Base-by-base conservation (phyloP, 495 filamentous ascomycete species). In the Penicillium silybi region DNA sequence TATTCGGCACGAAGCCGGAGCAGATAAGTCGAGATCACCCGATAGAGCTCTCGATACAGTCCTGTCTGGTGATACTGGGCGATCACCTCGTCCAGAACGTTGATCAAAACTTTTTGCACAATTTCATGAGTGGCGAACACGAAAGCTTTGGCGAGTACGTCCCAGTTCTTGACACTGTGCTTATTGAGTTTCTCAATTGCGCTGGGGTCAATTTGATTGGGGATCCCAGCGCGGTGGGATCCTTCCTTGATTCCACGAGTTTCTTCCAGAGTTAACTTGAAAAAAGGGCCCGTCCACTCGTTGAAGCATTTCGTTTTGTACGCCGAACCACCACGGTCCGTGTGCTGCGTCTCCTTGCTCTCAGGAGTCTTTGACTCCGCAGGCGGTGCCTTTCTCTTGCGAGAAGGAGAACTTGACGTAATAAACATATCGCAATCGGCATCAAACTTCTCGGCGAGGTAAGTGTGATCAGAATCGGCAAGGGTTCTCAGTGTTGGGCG, bases 121-220 rank as follows among this genome's bases (percentile, higher is more conserved):
- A 71, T 54, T 1, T 44, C 39, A 38, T 70, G 53, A 0, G 67
- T 65, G 0, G 57, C 52, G 2, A 45, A 22, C 2, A 77, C 48
- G 26, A 76, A 78, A 0, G 46, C 43, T 1, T 56, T 25, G 29
- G 73, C 49, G 0, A 74, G 68, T 0, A 44, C 46, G 2, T 58
- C 35, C 77, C 77, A 80, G 18, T 76, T 70, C 2, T 54, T 46
- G 6, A 77, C 62, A 25, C 69, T 76, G 10, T 57, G 19, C n/a
- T 56, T 41, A 16, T 74, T 67, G 50, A 80, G 63, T 0, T 50
- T 61, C 16, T 77, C 71, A 4, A 71, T 71, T 0, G 75, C 74
- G 2, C 70, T 70, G 0, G 77, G 74, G 25, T 77, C 66, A 6
- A 65, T 66, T 17, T 74, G 68, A 17, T 72, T 66, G 0, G 72